These are phyloP conservation scores for Fraxinus albicans DNA, from an alignment of 305 asterid species.

Conservation along the genomic window DNA sequence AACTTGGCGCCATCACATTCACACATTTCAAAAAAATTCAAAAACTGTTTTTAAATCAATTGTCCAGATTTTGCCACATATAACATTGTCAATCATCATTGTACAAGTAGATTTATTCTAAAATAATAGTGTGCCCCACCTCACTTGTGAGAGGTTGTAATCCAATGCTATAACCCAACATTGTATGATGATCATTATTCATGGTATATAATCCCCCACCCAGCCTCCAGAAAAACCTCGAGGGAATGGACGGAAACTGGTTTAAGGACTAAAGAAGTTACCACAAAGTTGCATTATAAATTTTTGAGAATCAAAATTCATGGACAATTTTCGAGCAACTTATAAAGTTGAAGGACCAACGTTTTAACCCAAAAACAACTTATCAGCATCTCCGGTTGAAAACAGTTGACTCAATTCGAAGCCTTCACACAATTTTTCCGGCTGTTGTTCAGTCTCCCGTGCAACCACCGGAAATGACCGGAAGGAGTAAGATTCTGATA, in stretches of 20 bases:
- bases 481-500: conserved; percentile 41
- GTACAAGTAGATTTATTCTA: too few relatives aligned
- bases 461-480: conserved; percentile 30
- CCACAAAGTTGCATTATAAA: not conserved
- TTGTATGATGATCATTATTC: too few relatives aligned
- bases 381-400: not conserved
- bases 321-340: not conserved
- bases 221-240: not conserved
- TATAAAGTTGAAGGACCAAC: not conserved
- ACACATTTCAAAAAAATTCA: too few relatives aligned
- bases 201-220: not conserved
- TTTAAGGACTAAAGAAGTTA: not conserved
- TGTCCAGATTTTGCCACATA: too few relatives aligned
- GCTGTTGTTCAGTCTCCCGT: not conserved
- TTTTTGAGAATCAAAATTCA: not conserved
- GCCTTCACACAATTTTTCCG: not conserved
- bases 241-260: not conserved
- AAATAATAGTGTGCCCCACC: too few relatives aligned
- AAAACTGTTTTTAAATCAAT: too few relatives aligned
- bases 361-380: not conserved
- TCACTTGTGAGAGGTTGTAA: too few relatives aligned
- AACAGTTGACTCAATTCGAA: not conserved
- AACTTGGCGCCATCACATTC: too few relatives aligned
- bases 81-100: too few relatives aligned
- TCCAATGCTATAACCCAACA: too few relatives aligned